Evolutionary conservation across 345 rosid genomes (phyloP), one percentile per base, ranked within the genome.

Genomic region (Corchorus capsularis): DNA sequence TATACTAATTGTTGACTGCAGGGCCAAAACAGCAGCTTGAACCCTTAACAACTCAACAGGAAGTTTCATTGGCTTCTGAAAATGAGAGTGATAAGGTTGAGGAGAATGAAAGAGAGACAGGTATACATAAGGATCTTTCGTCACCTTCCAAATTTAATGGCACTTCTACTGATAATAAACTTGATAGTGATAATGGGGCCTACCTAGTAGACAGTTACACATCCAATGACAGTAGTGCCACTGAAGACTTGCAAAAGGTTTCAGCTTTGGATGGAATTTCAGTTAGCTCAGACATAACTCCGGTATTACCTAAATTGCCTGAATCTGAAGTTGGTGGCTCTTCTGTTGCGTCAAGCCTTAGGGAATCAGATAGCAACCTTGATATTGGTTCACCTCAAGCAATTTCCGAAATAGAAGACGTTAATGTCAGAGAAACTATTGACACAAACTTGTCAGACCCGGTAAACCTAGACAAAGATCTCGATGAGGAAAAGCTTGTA

Each of bases 1-100:
- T 43, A 8, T 71, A 22, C n/a, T 19, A 76, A 43, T 79, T 76
- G 61, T 63, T 74, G 80, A 61, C 61, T 39, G 50, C 86, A 96
- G 97, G 87, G 75, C 77, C 79, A 60, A 86, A 82, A 76, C 95
- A 79, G 72, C 91, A 92, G 72, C 80, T 92, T 94, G 89, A 85
- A 47, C 87, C 94, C 34, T 83, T 93, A 85, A 88, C 90, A 35
- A 49, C 86, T 27, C 88, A 85, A 72, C 94, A 90, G 75, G 96
- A 93, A 80, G 79, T 72, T 65, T 69, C 72, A 22, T 49, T 88
- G 82, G 55, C 69, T 16, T 76, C 87, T 45, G 84, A 87, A 76
- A 63, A 72, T 49, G 89, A 85, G 53, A 79, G 67, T 66, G 81
- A 79, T 81, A 81, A 81, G 65, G 77, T 70, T 9, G 82, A 79